phyloP scores from a whole-genome alignment of 176 grass and related monocot species.

The Triticum urartu region DNA sequence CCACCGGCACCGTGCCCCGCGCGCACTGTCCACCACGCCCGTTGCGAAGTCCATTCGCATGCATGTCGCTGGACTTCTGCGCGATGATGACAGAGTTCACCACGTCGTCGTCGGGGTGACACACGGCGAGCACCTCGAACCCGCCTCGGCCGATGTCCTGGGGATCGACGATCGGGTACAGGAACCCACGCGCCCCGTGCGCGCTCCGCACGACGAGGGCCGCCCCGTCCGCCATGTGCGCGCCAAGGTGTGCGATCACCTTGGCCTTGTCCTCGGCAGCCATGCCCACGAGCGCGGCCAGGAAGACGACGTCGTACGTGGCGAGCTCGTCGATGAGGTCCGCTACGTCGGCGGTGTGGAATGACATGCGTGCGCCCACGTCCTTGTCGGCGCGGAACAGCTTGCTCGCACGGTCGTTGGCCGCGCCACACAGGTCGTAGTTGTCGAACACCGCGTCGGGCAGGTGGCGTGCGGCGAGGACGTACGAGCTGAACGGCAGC shows the following conservation, averaged over 20 bases:
- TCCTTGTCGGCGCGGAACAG: background rate
- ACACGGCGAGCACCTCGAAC: no score
- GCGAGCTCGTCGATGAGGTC: background rate
- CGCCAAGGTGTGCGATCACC: background rate
- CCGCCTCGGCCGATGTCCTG: no score
- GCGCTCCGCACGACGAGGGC: no score
- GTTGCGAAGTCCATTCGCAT: no score
- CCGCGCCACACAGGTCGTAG: background rate
- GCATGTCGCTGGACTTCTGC: no score
- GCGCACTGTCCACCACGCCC: no score
- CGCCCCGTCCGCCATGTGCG: background rate
- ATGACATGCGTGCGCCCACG: background rate
- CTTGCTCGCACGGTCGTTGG: background rate
- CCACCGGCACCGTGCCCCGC: no score
- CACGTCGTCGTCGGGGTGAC: no score
- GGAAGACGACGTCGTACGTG: background rate
- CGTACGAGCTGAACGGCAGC: background rate
- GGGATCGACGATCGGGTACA: no score
- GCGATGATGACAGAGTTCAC: no score
- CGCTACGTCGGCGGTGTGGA: background rate
- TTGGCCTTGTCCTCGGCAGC: constrained; percentile 10
- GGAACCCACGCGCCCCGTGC: no score
- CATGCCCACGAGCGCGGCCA: constrained; percentile 15
- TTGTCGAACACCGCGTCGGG: background rate
- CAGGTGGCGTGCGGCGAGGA: background rate